Base-by-base conservation (phyloP, 2,329 filamentous ascomycete genomes). In the Cladophialophora yegresii region DNA sequence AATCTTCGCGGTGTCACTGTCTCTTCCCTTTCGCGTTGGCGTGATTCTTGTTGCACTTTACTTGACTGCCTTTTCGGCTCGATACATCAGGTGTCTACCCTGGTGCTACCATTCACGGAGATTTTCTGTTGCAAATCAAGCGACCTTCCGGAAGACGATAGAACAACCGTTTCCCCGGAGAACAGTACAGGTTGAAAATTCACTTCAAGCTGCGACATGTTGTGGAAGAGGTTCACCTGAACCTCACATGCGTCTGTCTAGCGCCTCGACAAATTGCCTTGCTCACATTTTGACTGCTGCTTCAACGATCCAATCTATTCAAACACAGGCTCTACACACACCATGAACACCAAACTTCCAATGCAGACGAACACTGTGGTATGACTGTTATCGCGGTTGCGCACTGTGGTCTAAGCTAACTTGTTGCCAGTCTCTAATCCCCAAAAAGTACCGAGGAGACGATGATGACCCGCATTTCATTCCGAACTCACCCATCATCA, bases 371-470 rank as follows among this genome's bases (percentile, higher is more conserved):
- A 56, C 30, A 36, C 58, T 56, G 53, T 53, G 57, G 66, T 68
- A 50, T 23, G 63, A 22, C 23, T 8, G 22, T 50, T 23, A 33
- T 26, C 56, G 26, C n/a, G 4, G 43, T 28, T 23, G 12, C 10
- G n/a, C 53, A 13, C 23, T 12, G 6, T 20, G 12, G 23, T 20
- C 30, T 8, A 2, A 20, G 45, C 61, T 63, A 26, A 62, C 50
- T 33, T 63, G 7, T 53, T 4, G 16, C 16, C 32, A 66, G 66
- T 63, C 61, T 26, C 43, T 58, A 36, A 65, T 62, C 9, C 33
- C 69, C 49, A 77, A 76, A 64, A 72, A 76, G 49, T 75, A 78
- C 60, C 71, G 71, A 13, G 76, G 78, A 53, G 75, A 76, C 6
- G 70, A 74, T 0, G 71, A 71, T 26, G 70, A 70, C 60, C 71